Base-by-base conservation (phyloP, 768 basidiomycete genomes). In the Piloderma croceum region DNA sequence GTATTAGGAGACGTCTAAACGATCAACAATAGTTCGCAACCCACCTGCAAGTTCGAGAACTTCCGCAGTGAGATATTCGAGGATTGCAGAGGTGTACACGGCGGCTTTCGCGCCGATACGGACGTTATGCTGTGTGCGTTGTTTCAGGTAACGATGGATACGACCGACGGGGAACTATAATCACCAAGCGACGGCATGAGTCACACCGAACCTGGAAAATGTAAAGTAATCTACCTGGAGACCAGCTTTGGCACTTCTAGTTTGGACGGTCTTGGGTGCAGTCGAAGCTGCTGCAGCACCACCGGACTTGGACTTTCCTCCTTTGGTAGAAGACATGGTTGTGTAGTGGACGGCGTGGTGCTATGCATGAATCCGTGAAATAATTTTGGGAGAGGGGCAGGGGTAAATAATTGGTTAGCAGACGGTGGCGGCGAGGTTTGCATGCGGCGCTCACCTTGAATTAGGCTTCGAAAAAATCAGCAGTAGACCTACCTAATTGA, bases 41-140 rank as follows among this genome's bases (percentile, higher is more conserved):
- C 46, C 49, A 91, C 92, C 93, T 41, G 93, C 93, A 36, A 97
- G 78, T 60, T 97, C 93, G 38, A 98, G 69, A 7, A 98, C 93
- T 59, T 98, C 93, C 7, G 93, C 93, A 0, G 92, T 94, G 38
- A 98, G 73, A 58, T 98, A 97, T 63, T 98, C 93, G 41, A 96
- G 73, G 50, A 96, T 91, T 23, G 93, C 92, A 25, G 88, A 83
- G n/a, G 90, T 90, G 62, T 94, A 94, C 12, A 97, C 93, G 7
- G 93, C 91, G 20, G 92, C 92, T 61, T 96, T 96, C n/a, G 91
- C 93, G 21, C 92, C 93, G 48, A 98, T 90, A 25, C 92, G 85
- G 39, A 94, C 83, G 57, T 92, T 93, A 64, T 93, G 84, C 59
- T 91, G 88, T 13, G 90, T 94, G 49, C 86, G 77, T 57, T 83